A percentile compares a stretch with the other conserved stretches of the same genome.
phyloP scores from a whole-genome alignment of 1,139 yeast genomes.

The Hyphopichia khmerensis region DNA sequence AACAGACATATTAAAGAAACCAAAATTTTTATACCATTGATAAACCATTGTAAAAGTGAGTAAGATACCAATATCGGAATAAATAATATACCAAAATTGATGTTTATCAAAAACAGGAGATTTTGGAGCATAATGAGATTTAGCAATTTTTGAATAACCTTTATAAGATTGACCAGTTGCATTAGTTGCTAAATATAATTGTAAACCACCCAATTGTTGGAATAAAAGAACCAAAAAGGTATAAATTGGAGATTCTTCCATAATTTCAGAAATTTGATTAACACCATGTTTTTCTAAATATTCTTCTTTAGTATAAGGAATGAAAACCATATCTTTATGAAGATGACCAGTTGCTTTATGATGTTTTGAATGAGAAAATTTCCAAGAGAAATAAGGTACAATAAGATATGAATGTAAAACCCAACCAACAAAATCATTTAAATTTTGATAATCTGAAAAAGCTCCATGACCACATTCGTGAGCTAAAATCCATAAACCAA shows the following conservation, averaged over 20 bases:
- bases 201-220: conserved; percentile 81
- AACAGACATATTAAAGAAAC: conserved; percentile 61
- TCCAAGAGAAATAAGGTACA: conserved; percentile 89
- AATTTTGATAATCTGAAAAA: conserved; percentile 65
- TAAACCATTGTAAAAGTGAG: conserved; percentile 55
- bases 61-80: conserved; percentile 72
- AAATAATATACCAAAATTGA: conserved; percentile 67
- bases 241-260: conserved; percentile 73
- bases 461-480: conserved; percentile 93
- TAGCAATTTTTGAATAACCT: conserved; percentile 44
- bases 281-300: conserved; percentile 42
- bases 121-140: conserved; percentile 66
- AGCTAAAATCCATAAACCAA: conserved; percentile 84
- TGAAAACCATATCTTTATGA: conserved; percentile 78
- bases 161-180: conserved; percentile 76
- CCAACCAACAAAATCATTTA: conserved; percentile 83
- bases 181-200: conserved; percentile 61
- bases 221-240: conserved; percentile 53
- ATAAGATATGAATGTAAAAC: conserved; percentile 71
- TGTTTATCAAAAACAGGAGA: conserved; percentile 72
- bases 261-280: conserved; percentile 51
- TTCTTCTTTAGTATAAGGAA: conserved; percentile 65
- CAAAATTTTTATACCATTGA: conserved; percentile 62
- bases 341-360: conserved; percentile 87
- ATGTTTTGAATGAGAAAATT: conserved; percentile 78